These are phyloP conservation scores for Penstemon barbatus DNA, from an alignment of 257 asterid genomes.

Conservation along the genomic window DNA sequence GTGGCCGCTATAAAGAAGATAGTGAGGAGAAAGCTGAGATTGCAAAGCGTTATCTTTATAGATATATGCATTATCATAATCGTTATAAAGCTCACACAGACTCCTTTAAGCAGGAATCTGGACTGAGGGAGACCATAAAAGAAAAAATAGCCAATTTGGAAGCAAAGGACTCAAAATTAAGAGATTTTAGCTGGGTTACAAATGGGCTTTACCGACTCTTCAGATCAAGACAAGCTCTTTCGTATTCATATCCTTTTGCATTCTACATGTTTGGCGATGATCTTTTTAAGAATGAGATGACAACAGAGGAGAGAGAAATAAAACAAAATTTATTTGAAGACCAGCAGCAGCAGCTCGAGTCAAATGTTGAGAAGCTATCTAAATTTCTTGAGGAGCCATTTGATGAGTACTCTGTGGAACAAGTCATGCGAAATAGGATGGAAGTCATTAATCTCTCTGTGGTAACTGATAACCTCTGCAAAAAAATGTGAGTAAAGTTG, in stretches of 20 bases:
- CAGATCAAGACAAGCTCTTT: slow-evolving; percentile 85
- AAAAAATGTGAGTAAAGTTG: slow-evolving; percentile 61
- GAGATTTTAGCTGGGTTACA: slow-evolving; percentile 84
- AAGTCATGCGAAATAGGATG: slow-evolving; percentile 63
- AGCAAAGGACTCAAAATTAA: slow-evolving; percentile 53
- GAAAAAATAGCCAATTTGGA: slow-evolving; percentile 59
- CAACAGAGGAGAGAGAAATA: slow-evolving; percentile 54
- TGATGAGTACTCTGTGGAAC: slow-evolving; percentile 51
- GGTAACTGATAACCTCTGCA: slow-evolving; percentile 72
- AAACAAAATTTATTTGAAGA: slow-evolving; percentile 89
- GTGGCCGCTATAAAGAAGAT: slow-evolving; percentile 93
- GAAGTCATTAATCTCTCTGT: slow-evolving; percentile 70
- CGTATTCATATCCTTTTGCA: slow-evolving; percentile 92
- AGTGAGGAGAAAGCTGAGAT: slow-evolving; percentile 54
- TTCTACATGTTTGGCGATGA: slow-evolving; percentile 94
- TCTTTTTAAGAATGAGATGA: slow-evolving; percentile 78
- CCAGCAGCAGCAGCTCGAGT: slow-evolving; percentile 98
- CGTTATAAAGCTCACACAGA: slow-evolving; percentile 89
- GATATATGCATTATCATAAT: slow-evolving; percentile 88
- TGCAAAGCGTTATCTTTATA: slow-evolving; percentile 76
- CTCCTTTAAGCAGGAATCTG: slow-evolving; percentile 77
- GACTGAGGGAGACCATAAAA: slow-evolving; percentile 58
- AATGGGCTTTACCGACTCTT: slow-evolving; percentile 80
- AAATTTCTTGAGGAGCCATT: slow-evolving; percentile 81
- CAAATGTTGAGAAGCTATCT: slow-evolving; percentile 82